These are phyloP conservation scores for Ascomycota sp. DNA, from an alignment of 2,329 filamentous ascomycete species.

Conservation along the genomic window DNA sequence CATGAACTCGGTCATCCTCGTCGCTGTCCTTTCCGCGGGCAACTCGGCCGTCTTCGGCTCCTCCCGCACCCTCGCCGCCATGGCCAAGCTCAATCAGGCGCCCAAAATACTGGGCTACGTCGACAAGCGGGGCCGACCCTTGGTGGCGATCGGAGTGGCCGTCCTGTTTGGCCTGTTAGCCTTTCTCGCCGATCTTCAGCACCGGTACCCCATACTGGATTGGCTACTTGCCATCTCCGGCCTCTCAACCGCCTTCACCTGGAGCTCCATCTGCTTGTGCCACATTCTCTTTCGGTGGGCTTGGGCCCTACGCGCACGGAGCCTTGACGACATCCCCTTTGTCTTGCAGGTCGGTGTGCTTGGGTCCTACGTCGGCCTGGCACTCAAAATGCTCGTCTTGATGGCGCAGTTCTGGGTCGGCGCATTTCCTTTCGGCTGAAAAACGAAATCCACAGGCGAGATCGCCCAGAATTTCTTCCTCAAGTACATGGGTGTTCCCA, in stretches of 20 bases:
- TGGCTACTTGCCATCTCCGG: constrained; percentile 66
- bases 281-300: constrained; percentile 79
- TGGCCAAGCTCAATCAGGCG: constrained; percentile 74
- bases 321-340: constrained; percentile 63
- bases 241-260: constrained; percentile 57
- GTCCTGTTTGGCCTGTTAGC: constrained; percentile 51
- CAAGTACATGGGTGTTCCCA: constrained; percentile 48
- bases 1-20: constrained; percentile 89
- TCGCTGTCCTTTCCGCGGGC: constrained; percentile 75
- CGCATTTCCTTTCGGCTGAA: constrained; percentile 49
- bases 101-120: constrained; percentile 62
- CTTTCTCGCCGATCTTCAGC: constrained; percentile 45
- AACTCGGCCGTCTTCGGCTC: constrained; percentile 86
- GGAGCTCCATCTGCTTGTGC: constrained; percentile 69
- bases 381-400: constrained; percentile 57
- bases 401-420: constrained; percentile 78
- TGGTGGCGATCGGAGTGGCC: constrained; percentile 50
- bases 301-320: constrained; percentile 51
- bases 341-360: constrained; percentile 55
- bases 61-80: constrained; percentile 70
- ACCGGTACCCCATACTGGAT: constrained; percentile 44
- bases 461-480: constrained; percentile 52
- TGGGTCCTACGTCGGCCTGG: constrained; percentile 64
- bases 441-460: constrained; percentile 17
- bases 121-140: constrained; percentile 61